phyloP scores from a whole-genome alignment of 2,329 filamentous ascomycete species.

The Alternaria dauci region DNA sequence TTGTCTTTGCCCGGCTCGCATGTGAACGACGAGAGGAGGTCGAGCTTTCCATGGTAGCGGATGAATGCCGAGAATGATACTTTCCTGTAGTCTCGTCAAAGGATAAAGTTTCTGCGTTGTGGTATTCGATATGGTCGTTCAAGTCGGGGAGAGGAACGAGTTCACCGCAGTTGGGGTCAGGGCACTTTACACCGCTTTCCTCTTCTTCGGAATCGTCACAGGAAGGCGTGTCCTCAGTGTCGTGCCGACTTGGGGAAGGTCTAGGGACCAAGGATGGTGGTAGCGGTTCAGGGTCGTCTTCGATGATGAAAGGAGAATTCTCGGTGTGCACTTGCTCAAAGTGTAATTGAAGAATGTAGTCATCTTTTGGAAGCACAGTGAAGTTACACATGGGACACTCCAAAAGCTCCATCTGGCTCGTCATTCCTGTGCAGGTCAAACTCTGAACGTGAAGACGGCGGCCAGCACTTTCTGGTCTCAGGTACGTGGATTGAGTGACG shows the following conservation, averaged over 20 bases:
- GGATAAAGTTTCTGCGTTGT: slow-evolving; percentile 53
- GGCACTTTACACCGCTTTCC: slow-evolving; percentile 50
- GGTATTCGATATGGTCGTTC: slow-evolving; percentile 58
- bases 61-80: slow-evolving; percentile 46
- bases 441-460: slow-evolving; percentile 3
- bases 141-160: slow-evolving; percentile 52
- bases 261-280: slow-evolving; percentile 33
- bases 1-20: slow-evolving; percentile 27
- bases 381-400: slow-evolving; percentile 50
- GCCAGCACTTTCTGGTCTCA: slow-evolving; percentile 6
- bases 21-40: slow-evolving; percentile 21
- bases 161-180: slow-evolving; percentile 55
- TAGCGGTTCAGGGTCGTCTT: slow-evolving; percentile 42
- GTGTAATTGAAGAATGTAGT: slow-evolving; percentile 50
- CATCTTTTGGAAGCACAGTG: slow-evolving; percentile 35
- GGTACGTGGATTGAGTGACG: not conserved
- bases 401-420: slow-evolving; percentile 30
- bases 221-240: slow-evolving; percentile 36
- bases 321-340: slow-evolving; percentile 52
- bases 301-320: slow-evolving; percentile 49
- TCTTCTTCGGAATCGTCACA: slow-evolving; percentile 42
- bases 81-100: slow-evolving; percentile 45
- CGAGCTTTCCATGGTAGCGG: slow-evolving; percentile 42
- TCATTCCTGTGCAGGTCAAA: slow-evolving; percentile 23
- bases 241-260: slow-evolving; percentile 29